Evolutionary conservation across 768 basidiomycete species (phyloP).

Genomic region (Tulasnella sp.): DNA sequence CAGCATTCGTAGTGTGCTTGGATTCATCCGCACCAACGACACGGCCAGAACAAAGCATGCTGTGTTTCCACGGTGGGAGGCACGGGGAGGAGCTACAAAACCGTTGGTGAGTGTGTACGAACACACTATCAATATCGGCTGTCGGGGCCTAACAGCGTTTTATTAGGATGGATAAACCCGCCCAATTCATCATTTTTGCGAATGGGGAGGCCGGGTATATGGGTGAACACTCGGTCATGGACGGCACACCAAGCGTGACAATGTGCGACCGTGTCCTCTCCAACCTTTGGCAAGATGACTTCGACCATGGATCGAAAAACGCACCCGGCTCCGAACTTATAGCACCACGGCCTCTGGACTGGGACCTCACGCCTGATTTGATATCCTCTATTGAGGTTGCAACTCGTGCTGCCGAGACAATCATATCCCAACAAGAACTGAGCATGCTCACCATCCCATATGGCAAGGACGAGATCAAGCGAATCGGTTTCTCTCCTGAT

Average conservation of each 20-base stretch:
- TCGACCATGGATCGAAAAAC: conserved; percentile 45
- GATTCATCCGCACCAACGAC: conserved; percentile 49
- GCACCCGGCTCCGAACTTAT: conserved; percentile 19
- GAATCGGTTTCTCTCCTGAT: conserved; percentile 82
- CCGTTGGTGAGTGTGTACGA: conserved; percentile 27
- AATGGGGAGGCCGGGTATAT: conserved; percentile 74
- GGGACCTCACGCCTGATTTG: conserved; percentile 44
- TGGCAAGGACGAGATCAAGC: conserved; percentile 79
- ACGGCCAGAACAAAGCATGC: conserved; percentile 51
- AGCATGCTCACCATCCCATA: conserved; percentile 57
- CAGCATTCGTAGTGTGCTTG: conserved; percentile 75
- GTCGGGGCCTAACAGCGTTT: not conserved
- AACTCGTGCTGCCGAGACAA: conserved; percentile 42
- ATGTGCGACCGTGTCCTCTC: conserved; percentile 60
- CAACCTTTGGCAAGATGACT: conserved; percentile 46
- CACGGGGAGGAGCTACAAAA: conserved; percentile 33
- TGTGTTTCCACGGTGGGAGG: conserved; percentile 72
- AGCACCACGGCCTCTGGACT: conserved; percentile 47
- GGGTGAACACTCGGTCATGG: conserved; percentile 91
- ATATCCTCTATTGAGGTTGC: conserved; percentile 46
- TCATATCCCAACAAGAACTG: conserved; percentile 55
- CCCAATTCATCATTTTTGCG: conserved; percentile 77
- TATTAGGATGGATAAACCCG: conserved; percentile 73
- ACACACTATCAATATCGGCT: not conserved
- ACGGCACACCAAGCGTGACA: conserved; percentile 72